phyloP scores from a whole-genome alignment of 2,329 filamentous ascomycete genomes.

The Ceratocystiopsis brevicomis region DNA sequence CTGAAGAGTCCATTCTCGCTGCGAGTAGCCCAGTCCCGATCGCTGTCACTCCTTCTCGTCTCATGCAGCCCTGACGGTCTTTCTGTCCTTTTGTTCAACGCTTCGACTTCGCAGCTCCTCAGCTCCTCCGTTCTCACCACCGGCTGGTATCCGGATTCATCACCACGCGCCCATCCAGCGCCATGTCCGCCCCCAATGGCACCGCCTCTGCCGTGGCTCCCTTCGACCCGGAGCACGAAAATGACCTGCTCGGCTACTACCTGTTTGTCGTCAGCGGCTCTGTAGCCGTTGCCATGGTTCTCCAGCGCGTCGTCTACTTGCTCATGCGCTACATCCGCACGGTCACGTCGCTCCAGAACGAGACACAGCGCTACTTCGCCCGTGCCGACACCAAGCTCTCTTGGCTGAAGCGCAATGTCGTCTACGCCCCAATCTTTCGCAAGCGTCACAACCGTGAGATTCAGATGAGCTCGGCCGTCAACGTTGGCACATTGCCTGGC shows the following conservation, averaged over 20 bases:
- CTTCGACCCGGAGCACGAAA: constrained; percentile 21
- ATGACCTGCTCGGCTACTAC: constrained; percentile 39
- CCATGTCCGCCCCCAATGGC: neutral
- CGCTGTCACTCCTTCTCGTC: no score
- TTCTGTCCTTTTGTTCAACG: no score
- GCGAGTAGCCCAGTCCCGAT: no score
- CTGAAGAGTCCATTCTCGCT: no score
- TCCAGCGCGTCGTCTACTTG: constrained; percentile 45
- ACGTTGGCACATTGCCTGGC: constrained; percentile 55
- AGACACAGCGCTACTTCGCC: constrained; percentile 63
- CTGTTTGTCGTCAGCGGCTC: constrained; percentile 44
- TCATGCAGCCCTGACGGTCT: no score
- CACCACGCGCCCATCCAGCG: no score
- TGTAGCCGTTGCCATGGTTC: constrained; percentile 41
- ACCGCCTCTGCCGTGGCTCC: constrained; percentile 3
- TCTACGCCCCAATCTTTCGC: constrained; percentile 51
- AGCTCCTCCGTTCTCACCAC: no score
- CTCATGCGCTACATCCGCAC: constrained; percentile 51
- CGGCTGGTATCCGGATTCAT: no score
- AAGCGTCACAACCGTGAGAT: constrained; percentile 63
- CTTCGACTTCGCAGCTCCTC: no score
- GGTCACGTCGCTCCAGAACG: constrained; percentile 58
- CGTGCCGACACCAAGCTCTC: constrained; percentile 31
- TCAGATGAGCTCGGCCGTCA: constrained; percentile 38
- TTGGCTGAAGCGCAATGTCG: constrained; percentile 47